Conservation (phyloP, 345 rosid genomes). For the Ceriops tagal region DNA sequence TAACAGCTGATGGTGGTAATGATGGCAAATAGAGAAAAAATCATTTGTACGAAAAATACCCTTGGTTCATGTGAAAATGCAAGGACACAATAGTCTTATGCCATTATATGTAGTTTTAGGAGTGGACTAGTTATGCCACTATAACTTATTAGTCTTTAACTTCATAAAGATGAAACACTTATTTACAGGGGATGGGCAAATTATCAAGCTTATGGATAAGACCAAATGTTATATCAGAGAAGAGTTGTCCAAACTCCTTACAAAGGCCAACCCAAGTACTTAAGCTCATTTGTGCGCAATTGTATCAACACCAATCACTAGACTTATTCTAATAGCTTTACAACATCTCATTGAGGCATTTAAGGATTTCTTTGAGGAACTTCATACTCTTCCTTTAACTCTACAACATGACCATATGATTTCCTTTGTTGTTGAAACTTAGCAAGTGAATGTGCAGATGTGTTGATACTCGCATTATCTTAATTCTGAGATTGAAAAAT, state of each 20-base stretch:
- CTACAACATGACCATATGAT: too few relatives aligned
- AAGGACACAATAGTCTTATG: neutral
- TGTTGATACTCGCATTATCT: too few relatives aligned
- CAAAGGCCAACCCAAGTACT: too few relatives aligned
- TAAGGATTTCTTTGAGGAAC: neutral
- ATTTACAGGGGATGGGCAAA: neutral
- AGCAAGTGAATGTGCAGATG: too few relatives aligned
- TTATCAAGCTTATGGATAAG: neutral
- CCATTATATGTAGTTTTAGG: neutral
- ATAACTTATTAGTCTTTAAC: fast-evolving
- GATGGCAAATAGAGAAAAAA: neutral
- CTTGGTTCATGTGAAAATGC: neutral
- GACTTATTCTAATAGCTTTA: too few relatives aligned
- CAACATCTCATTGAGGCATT: neutral
- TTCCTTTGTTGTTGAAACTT: too few relatives aligned
- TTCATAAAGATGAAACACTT: neutral
- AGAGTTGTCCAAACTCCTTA: too few relatives aligned
- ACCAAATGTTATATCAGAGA: fast-evolving
- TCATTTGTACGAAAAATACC: neutral
- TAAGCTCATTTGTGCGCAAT: too few relatives aligned
- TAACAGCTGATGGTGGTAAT: neutral
- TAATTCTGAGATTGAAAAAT: too few relatives aligned
- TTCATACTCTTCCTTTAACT: too few relatives aligned
- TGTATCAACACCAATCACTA: fast-evolving
- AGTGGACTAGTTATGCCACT: neutral